Percentiles rank a stretch among this genome's conserved stretches.
Evolutionary conservation across 2,329 filamentous ascomycete genomes (phyloP).

Genomic region (Fusarium nygamai): DNA sequence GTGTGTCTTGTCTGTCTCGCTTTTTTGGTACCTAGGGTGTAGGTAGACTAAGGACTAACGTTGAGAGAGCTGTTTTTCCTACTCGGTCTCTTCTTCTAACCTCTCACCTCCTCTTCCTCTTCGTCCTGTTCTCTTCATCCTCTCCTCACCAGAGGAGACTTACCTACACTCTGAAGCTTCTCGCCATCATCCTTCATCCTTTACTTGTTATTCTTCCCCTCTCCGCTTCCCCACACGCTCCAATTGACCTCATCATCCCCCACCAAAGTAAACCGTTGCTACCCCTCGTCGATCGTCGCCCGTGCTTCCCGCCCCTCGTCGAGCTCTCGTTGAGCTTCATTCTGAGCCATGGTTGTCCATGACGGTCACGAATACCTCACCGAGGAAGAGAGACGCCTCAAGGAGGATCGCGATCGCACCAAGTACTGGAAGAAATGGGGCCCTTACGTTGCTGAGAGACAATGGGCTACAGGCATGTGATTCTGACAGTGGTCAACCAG

Average conservation of each 20-base stretch:
- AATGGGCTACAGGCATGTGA: conserved; percentile 88
- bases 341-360: conserved; percentile 80
- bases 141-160: conserved; percentile 18
- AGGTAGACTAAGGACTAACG: not conserved
- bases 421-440: conserved; percentile 99
- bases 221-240: conserved; percentile 33
- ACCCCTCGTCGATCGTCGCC: conserved; percentile 38
- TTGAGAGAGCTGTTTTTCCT: conserved; percentile 23
- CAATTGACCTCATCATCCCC: conserved; percentile 32
- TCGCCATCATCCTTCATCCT: conserved; percentile 6
- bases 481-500: not conserved
- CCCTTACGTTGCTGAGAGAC: conserved; percentile 89
- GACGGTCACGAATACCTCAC: conserved; percentile 88
- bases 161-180: conserved; percentile 12
- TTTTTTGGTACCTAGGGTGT: conserved; percentile 7
- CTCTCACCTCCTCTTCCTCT: conserved; percentile 19
- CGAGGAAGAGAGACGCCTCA: conserved; percentile 89
- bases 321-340: conserved; percentile 15
- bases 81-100: conserved; percentile 5
- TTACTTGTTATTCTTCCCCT: conserved; percentile 14
- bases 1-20: conserved; percentile 31
- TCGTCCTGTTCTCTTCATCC: not conserved
- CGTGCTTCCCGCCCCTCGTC: conserved; percentile 30
- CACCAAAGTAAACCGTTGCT: conserved; percentile 27
- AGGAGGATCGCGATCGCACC: conserved; percentile 81